Conservation (phyloP, 306 rosid species). For the Mimosa bimucronata region DNA sequence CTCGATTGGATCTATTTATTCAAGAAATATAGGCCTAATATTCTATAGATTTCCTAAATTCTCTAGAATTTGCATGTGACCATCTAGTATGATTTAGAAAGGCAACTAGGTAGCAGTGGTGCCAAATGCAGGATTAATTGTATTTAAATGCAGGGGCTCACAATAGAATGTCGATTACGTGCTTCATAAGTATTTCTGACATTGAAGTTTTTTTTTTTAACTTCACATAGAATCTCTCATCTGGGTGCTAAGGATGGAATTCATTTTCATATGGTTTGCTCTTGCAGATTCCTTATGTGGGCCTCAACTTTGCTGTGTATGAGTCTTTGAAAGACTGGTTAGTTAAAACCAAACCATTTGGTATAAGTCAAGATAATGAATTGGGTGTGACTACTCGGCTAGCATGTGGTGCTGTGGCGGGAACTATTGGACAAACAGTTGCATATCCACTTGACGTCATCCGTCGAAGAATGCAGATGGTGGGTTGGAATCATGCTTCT, state of each 20-base stretch:
- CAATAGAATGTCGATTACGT: slow-evolving; percentile 5
- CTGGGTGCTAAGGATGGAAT: slow-evolving; percentile 20
- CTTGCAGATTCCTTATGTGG: slow-evolving; percentile 92
- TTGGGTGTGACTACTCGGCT: slow-evolving; percentile 83
- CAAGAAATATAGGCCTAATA: not conserved
- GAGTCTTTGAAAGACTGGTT: slow-evolving; percentile 96
- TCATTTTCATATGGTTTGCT: slow-evolving; percentile 29
- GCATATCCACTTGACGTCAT: slow-evolving; percentile 99
- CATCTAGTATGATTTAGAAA: not conserved
- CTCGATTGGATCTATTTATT: not conserved
- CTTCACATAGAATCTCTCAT: slow-evolving; percentile 18
- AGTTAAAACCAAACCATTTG: slow-evolving; percentile 68
- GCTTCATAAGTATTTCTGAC: slow-evolving; percentile 17
- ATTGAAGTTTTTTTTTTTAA: slow-evolving; percentile 20
- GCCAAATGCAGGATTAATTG: not conserved
- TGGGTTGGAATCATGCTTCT: slow-evolving; percentile 94
- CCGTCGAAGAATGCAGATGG: slow-evolving; percentile 99
- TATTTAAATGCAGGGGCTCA: not conserved
- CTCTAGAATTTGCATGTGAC: not conserved
- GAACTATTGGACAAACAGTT: slow-evolving; percentile 96
- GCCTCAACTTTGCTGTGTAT: slow-evolving; percentile 97
- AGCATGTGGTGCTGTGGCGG: slow-evolving; percentile 99
- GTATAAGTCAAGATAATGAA: slow-evolving; percentile 72
- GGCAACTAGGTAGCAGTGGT: not conserved
- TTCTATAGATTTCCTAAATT: not conserved